A percentile compares a stretch with the other conserved stretches of the same genome.
Evolutionary conservation across 2,329 filamentous ascomycete species (phyloP).

Genomic region (Teratosphaeriaceae sp.): DNA sequence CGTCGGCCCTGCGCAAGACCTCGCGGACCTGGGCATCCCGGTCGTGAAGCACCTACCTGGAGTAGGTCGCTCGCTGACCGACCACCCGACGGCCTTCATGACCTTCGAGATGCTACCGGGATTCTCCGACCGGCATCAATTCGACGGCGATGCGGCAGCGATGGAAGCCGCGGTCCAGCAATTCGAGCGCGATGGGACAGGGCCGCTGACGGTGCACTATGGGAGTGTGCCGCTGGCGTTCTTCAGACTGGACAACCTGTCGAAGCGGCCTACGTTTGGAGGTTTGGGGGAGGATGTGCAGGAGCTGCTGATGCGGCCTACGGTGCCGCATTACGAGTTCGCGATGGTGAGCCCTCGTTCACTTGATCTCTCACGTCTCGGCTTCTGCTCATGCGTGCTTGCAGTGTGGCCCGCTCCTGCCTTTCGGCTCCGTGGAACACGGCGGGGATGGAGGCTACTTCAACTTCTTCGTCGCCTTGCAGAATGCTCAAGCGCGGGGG

Average conservation of each 20-base stretch:
- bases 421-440: not conserved
- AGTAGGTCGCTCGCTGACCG: conserved; percentile 23
- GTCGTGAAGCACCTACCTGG: conserved; percentile 15
- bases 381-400: not conserved
- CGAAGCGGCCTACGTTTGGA: not conserved
- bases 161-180: not conserved
- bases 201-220: not conserved
- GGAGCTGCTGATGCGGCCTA: not conserved
- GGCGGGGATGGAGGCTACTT: not conserved
- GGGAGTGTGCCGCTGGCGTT: not conserved
- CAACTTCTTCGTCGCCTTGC: not conserved
- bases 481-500: not conserved
- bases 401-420: not conserved
- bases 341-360: not conserved
- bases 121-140: not conserved
- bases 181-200: not conserved
- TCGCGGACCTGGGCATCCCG: conserved; percentile 24
- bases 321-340: not conserved
- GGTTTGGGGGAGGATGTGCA: not conserved
- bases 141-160: not conserved
- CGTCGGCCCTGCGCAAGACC: conserved; percentile 35
- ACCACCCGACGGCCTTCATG: conserved; percentile 13
- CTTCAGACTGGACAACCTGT: not conserved
- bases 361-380: too few species aligned
- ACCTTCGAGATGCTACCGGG: not conserved